Percentiles rank a stretch among this genome's conserved stretches.
Conservation (phyloP, 805 yeast species). For the Candida coquimbonensis region DNA sequence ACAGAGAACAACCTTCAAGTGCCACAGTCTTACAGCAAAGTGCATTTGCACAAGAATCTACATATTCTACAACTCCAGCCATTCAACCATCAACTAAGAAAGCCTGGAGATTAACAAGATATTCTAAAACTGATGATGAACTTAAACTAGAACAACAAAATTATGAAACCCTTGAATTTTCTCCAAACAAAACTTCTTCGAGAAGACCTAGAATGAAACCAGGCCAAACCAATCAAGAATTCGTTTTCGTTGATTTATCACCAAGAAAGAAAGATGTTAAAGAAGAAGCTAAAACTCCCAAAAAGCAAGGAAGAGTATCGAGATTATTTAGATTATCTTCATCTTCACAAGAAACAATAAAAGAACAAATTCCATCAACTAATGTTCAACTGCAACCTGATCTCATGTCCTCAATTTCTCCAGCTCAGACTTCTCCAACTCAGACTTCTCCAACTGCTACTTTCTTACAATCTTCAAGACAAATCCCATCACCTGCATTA, state of each 20-base stretch:
- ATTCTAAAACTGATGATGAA: conserved; percentile 17
- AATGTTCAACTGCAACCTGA: background rate
- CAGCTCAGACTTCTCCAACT: background rate
- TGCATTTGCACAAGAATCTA: background rate
- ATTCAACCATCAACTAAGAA: conserved; percentile 14
- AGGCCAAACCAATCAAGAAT: conserved; percentile 20
- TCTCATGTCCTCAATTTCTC: no score
- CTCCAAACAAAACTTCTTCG: conserved; percentile 17
- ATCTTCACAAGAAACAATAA: conserved; percentile 2
- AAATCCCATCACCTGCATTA: background rate
- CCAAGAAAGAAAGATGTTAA: conserved; percentile 19
- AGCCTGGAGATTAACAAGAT: conserved; percentile 23
- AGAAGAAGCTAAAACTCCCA: background rate
- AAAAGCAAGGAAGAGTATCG: conserved; percentile 9
- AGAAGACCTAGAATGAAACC: conserved; percentile 22
- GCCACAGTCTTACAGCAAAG: no score
- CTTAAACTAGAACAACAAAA: conserved; percentile 18
- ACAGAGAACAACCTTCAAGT: background rate
- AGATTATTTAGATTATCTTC: conserved; percentile 5
- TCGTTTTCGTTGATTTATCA: conserved; percentile 24
- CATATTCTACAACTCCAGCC: background rate
- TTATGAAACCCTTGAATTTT: conserved; percentile 21
- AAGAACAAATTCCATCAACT: background rate
- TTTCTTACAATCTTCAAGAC: background rate
- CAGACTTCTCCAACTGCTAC: background rate